These are phyloP conservation scores for Ogataea pini DNA, from an alignment of 805 yeast genomes.

Conservation along the genomic window DNA sequence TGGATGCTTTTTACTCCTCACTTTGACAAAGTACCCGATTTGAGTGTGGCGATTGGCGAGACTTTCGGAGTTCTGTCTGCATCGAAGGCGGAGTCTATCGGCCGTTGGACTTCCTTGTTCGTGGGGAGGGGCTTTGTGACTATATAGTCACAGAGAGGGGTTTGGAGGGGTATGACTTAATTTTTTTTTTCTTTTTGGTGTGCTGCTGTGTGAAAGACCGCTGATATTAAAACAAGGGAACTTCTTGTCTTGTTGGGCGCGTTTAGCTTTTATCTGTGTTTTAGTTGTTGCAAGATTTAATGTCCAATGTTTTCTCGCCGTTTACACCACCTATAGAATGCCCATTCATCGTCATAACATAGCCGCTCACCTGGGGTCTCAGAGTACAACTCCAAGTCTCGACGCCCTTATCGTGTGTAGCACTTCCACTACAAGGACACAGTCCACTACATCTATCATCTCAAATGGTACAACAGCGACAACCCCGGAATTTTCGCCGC, in stretches of 20 bases:
- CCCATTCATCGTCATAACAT: constrained; percentile 26
- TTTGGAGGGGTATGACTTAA: constrained; percentile 8
- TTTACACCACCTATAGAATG: constrained; percentile 15
- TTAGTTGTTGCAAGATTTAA: background rate
- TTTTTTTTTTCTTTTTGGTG: constrained; percentile 4
- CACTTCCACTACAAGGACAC: constrained; percentile 19
- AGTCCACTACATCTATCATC: constrained; percentile 25
- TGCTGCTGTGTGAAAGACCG: constrained; percentile 3
- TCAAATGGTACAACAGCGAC: constrained; percentile 26
- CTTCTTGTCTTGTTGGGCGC: background rate
- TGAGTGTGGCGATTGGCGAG: background rate
- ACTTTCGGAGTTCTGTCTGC: constrained; percentile 2
- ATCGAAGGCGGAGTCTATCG: constrained; percentile 3
- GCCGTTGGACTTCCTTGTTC: constrained; percentile 2
- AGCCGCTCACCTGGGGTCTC: constrained; percentile 9
- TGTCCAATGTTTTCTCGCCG: constrained; percentile 5
- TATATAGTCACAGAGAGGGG: background rate
- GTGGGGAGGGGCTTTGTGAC: background rate
- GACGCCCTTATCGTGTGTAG: constrained; percentile 7
- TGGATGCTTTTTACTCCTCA: constrained; percentile 11
- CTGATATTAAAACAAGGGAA: constrained; percentile 4
- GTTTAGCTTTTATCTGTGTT: constrained; percentile 2
- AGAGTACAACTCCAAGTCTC: constrained; percentile 1
- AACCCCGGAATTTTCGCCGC: constrained; percentile 36
- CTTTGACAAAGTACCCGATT: background rate